phyloP scores from a whole-genome alignment of 495 filamentous ascomycete species.

The Penicillium alfredii region DNA sequence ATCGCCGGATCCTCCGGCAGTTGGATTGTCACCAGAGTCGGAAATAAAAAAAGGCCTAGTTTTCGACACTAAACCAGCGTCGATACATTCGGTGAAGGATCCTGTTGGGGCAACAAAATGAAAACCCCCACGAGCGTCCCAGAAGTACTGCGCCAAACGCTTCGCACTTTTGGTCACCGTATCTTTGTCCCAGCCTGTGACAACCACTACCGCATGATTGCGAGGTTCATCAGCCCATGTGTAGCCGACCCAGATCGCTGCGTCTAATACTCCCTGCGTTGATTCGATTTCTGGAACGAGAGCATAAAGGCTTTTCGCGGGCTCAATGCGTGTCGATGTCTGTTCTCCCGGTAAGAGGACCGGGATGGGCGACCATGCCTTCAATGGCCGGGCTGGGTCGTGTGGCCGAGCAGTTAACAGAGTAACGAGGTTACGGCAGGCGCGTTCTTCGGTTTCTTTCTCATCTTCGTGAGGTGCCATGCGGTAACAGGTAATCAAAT shows the following conservation, averaged over 20 bases:
- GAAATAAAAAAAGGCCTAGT: conserved; percentile 53
- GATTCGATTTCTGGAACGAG: conserved; percentile 42
- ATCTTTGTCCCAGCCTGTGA: conserved; percentile 45
- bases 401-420: conserved; percentile 20
- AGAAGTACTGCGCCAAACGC: conserved; percentile 44
- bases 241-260: conserved; percentile 55
- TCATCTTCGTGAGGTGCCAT: conserved; percentile 51
- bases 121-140: conserved; percentile 44
- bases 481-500: conserved; percentile 53
- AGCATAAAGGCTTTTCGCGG: conserved; percentile 48
- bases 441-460: conserved; percentile 47
- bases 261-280: conserved; percentile 42
- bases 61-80: conserved; percentile 38
- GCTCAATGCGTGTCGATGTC: conserved; percentile 51
- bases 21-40: conserved; percentile 54
- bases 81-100: conserved; percentile 44
- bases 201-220: conserved; percentile 47
- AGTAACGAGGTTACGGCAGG: conserved; percentile 46
- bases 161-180: conserved; percentile 35
- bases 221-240: conserved; percentile 55
- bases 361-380: conserved; percentile 51
- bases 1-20: conserved; percentile 51
- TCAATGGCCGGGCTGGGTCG: conserved; percentile 31
- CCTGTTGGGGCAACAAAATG: conserved; percentile 51
- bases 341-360: conserved; percentile 53